These are phyloP conservation scores for Camellia oleifera DNA, from an alignment of 179 eudicot genomes.

Conservation along the genomic window DNA sequence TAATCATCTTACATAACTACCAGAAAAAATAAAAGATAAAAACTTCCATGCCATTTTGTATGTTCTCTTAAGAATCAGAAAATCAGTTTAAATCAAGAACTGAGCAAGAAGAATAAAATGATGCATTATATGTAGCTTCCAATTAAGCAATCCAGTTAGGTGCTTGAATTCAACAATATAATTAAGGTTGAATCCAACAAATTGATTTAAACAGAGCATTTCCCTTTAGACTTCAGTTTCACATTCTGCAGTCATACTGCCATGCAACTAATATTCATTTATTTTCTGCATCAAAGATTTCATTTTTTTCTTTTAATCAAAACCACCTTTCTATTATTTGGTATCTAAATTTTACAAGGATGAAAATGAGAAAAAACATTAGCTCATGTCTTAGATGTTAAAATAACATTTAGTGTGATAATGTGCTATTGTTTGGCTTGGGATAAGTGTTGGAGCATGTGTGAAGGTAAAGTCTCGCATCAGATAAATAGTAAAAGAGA, in stretches of 20 bases:
- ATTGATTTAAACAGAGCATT: background rate
- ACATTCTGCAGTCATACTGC: background rate
- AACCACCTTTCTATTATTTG: background rate
- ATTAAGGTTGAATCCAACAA: too few species aligned
- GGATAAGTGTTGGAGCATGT: too few species aligned
- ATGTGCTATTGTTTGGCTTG: too few species aligned
- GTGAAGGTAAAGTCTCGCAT: too few species aligned
- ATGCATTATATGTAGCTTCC: background rate
- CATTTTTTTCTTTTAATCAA: background rate
- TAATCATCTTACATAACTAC: conserved; percentile 3
- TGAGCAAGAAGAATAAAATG: background rate
- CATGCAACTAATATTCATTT: background rate
- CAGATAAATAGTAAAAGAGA: too few species aligned
- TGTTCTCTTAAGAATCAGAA: background rate
- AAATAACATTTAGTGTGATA: too few species aligned
- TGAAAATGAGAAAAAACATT: background rate
- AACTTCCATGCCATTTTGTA: too few species aligned
- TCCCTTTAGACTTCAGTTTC: background rate
- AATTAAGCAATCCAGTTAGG: background rate
- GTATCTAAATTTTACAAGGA: background rate
- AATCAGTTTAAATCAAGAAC: background rate
- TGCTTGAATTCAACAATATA: background rate
- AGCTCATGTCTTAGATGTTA: background rate
- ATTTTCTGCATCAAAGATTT: background rate
- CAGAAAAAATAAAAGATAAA: background rate